A percentile compares a stretch with the other conserved stretches of the same genome.
phyloP scores from a whole-genome alignment of 805 yeast genomes.

The Aciculoconidium aculeatum region DNA sequence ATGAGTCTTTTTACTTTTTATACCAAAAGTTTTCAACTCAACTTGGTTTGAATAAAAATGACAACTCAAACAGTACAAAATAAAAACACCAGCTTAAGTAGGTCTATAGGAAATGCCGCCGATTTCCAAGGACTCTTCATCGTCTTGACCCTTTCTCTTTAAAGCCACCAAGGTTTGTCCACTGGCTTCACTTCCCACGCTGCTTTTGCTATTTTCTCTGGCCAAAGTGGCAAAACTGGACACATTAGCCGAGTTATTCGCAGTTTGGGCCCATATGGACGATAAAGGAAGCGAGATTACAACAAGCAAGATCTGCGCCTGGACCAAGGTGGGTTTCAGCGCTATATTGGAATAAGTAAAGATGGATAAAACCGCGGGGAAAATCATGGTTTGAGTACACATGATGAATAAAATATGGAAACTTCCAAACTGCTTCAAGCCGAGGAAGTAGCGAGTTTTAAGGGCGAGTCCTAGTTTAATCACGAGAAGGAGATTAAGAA shows the following conservation, averaged over 20 bases:
- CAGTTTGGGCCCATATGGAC: slow-evolving; percentile 81
- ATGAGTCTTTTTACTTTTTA: no score
- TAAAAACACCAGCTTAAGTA: no score
- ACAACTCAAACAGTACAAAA: no score
- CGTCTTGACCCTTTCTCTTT: no score
- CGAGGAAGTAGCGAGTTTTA: slow-evolving; percentile 66
- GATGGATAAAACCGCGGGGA: slow-evolving; percentile 69
- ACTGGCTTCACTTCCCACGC: no score
- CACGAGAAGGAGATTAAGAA: slow-evolving; percentile 55
- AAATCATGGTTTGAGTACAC: slow-evolving; percentile 73
- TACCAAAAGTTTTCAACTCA: no score
- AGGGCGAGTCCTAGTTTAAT: slow-evolving; percentile 66
- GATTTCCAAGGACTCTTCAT: no score
- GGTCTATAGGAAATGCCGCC: no score
- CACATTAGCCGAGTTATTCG: slow-evolving; percentile 39
- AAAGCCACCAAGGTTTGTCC: no score
- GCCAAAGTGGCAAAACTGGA: slow-evolving; percentile 13
- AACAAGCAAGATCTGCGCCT: slow-evolving; percentile 55
- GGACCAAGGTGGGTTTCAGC: slow-evolving; percentile 34
- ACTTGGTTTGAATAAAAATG: no score
- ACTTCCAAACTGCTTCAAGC: slow-evolving; percentile 76
- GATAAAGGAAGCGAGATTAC: slow-evolving; percentile 76
- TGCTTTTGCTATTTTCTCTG: no score
- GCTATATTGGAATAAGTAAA: slow-evolving; percentile 36
- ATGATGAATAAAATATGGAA: slow-evolving; percentile 76